phyloP scores from a whole-genome alignment of 2,329 filamentous ascomycete species.

The Aspergillus novofumigatus region DNA sequence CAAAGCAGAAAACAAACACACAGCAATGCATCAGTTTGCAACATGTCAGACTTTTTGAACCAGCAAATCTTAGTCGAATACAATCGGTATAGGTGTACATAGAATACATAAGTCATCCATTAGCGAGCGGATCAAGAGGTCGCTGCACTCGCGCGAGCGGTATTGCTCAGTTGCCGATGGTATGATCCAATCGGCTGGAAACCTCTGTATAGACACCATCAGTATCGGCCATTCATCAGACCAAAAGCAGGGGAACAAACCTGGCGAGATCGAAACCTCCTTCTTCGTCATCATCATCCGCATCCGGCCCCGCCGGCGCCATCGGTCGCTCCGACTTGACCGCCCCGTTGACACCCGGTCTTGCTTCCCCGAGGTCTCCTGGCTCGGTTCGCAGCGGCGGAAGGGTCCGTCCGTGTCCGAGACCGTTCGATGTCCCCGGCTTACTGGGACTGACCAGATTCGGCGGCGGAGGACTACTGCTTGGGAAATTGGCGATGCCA shows the following conservation, averaged over 20 bases:
- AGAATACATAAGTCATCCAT: constrained; percentile 3
- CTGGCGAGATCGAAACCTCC: constrained; percentile 46
- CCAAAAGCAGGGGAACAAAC: constrained; percentile 25
- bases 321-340: constrained; percentile 6
- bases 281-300: constrained; percentile 38
- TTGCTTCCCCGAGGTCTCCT: not conserved
- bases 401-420: constrained; percentile 26
- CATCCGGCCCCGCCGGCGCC: constrained; percentile 9
- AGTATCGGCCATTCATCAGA: not conserved
- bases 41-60: not conserved
- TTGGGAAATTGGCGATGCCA: constrained; percentile 38
- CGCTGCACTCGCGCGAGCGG: constrained; percentile 34
- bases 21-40: not conserved
- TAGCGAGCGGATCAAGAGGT: constrained; percentile 15
- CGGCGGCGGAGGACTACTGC: constrained; percentile 46
- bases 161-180: constrained; percentile 40
- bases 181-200: constrained; percentile 48
- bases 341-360: constrained; percentile 23
- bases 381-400: constrained; percentile 23
- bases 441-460: constrained; percentile 45
- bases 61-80: not conserved
- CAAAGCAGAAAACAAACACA: not conserved
- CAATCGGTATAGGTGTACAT: not conserved
- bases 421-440: constrained; percentile 30
- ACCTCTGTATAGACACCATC: constrained; percentile 29